Base-by-base conservation (phyloP, 2,329 filamentous ascomycete species). In the Aspergillus unguis region DNA sequence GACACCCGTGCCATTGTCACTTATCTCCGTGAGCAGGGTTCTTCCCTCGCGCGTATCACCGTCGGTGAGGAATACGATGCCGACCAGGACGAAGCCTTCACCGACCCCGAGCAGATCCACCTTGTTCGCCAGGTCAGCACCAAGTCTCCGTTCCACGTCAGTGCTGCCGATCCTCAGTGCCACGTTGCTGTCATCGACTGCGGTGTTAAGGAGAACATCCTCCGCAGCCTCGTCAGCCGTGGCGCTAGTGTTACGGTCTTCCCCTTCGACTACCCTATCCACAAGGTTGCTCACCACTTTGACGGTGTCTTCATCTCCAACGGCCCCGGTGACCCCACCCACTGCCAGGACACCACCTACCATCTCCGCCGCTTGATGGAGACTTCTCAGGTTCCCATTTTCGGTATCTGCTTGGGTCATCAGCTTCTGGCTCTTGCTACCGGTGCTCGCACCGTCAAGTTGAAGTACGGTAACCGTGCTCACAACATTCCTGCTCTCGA, bases 281-380 rank as follows among this genome's bases (percentile, higher is more conserved):
- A 97, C 83, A 96, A 97, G 82, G 89, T 96, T 35, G 89, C 94
- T 52, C 88, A 95, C 75, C 91, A 97, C 81, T 97, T 96, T 65
- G 94, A 99, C 65, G 94, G 94, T 68, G 86, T 99, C 68, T 99
- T 99, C 82, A 96, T 97, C 78, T 96, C 91, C 75, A 99, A 99
- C 77, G 94, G 94, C 55, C 94, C 94, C 28, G 94, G 94, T 77
- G 94, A 99, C 77, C 94, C 94, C 64, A 97, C 92, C 38, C 94
- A 99, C 77, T 96, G 92, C 80, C 88, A 91, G 69, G 85, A 90
- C 66, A 96, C 94, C 37, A 90, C 95, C 59, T 92, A 95, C 82
- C 92, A 95, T 78, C 84, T 99, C 51, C 82, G 82, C 65, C 88
- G 90, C 66, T 78, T 99, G 66, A 96, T 99, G 84, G 89, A 95